Percentiles rank a stretch among this genome's conserved stretches.
These are phyloP conservation scores for Globisporangium spiculum DNA, from an alignment of 352 stramenopile genomes.

Conservation along the genomic window DNA sequence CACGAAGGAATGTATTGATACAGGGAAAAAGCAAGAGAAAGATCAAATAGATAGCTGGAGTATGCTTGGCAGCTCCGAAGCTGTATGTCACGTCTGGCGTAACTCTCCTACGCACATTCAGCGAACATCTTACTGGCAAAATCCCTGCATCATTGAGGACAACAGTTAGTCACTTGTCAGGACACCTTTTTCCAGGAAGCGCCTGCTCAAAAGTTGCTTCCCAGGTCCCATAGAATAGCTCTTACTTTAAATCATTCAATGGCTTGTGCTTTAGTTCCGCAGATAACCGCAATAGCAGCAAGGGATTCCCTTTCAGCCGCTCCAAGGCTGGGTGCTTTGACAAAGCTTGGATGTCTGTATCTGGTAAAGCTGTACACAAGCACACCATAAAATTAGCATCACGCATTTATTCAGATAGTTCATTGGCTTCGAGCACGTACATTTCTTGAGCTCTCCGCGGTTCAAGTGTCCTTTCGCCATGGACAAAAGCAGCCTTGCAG, in stretches of 20 bases:
- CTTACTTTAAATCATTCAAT: slow-evolving; percentile 20
- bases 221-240: not conserved
- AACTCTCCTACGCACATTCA: slow-evolving; percentile 4
- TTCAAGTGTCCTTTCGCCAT: slow-evolving; percentile 38
- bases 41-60: slow-evolving; percentile 1
- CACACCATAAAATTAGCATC: slow-evolving; percentile 1
- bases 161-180: slow-evolving; percentile 6
- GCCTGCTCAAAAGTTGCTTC: not conserved
- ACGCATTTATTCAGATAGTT: not conserved
- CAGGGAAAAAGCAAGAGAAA: not conserved
- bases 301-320: slow-evolving; percentile 32
- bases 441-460: slow-evolving; percentile 31
- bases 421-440: slow-evolving; percentile 26
- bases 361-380: slow-evolving; percentile 21
- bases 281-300: slow-evolving; percentile 22
- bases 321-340: slow-evolving; percentile 28
- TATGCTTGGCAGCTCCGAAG: not conserved
- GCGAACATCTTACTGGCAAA: slow-evolving; percentile 11
- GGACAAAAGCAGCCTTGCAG: slow-evolving; percentile 46
- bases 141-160: slow-evolving; percentile 16
- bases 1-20: slow-evolving; percentile 4
- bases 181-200: not conserved
- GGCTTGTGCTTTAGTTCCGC: slow-evolving; percentile 18
- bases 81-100: not conserved
- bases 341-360: slow-evolving; percentile 14